Conservation (phyloP, 345 rosid genomes). For the Trapa incisa region DNA sequence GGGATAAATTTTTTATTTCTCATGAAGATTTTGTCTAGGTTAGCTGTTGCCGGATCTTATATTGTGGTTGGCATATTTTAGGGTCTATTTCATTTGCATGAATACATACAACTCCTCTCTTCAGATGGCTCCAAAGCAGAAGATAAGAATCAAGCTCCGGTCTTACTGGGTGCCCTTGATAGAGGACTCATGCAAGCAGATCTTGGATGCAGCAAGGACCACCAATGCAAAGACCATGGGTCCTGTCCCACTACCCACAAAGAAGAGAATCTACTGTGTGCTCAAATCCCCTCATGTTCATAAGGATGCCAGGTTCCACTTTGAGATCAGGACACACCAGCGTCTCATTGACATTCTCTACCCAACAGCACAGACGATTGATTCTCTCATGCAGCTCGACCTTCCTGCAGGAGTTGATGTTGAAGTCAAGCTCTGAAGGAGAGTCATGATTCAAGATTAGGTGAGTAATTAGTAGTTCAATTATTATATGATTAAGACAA, state of each 20-base stretch:
- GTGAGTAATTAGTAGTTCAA: background rate
- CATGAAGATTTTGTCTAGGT: background rate
- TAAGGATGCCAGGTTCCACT: conserved; percentile 96
- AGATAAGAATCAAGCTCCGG: conserved; percentile 86
- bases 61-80: background rate
- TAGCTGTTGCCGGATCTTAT: background rate
- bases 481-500: background rate
- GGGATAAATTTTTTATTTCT: too few species aligned
- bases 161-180: conserved; percentile 89
- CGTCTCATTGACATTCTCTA: conserved; percentile 81
- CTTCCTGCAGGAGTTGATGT: conserved; percentile 96
- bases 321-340: conserved; percentile 90
- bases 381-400: conserved; percentile 94
- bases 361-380: conserved; percentile 95
- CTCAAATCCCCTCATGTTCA: conserved; percentile 98
- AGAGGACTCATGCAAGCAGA: conserved; percentile 97
- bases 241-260: conserved; percentile 89
- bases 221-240: conserved; percentile 95
- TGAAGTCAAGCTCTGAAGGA: conserved; percentile 80
- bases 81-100: background rate
- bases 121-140: conserved; percentile 90
- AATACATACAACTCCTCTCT: background rate
- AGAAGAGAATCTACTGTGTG: conserved; percentile 81
- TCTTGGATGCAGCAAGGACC: conserved; percentile 72
- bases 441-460: background rate